Evolutionary conservation across 192 early-diverging fungal species (phyloP), one percentile per base, ranked within the genome.

Genomic region (Podila clonocystis): DNA sequence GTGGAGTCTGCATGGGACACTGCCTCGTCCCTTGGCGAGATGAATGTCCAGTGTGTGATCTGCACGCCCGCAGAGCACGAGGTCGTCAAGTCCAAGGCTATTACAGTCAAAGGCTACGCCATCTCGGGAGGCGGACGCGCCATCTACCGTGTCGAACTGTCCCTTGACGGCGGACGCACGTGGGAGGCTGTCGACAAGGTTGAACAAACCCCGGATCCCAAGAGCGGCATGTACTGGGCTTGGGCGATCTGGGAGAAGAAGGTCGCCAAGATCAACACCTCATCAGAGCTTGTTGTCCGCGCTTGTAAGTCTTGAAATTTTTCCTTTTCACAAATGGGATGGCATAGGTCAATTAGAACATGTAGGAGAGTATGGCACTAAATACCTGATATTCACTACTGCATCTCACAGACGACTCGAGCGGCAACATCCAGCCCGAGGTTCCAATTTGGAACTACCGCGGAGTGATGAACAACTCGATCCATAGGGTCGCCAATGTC

Each of bases 381-480:
- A 45, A 45, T 15, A 17, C 34, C 41, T 45, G 41, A 15, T 45
- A 45, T 15, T 45, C 15, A 15, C 13, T 45, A 15, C 45, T 24
- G 13, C 9, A 50, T 26, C 65, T 28, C 50, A 28, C 76, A 88
- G 87, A 87, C 68, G 96, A 98, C 82, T 87, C 89, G n/a, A 84
- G 88, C 34, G 96, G 96, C 68, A 98, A 98, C 78, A 91, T 90
- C 28, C 96, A 98, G 83, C 96, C 94, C 20, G 90, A 92, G 65
- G 70, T 85, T 4, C 89, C 93, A 0, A 86, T 91, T 20, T 94
- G 93, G 93, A 94, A 94, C 82, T 94, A 92, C 64, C 86, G 93
- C 22, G 93, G 93, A 5, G 93, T 94, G n/a, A 92, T 94, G 91
- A 94, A 93, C 80, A 94, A 94, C 74, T 83, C 90, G 9, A 91